Conservation (phyloP, 2,329 filamentous ascomycete species). For the Sclerotinia minor region DNA sequence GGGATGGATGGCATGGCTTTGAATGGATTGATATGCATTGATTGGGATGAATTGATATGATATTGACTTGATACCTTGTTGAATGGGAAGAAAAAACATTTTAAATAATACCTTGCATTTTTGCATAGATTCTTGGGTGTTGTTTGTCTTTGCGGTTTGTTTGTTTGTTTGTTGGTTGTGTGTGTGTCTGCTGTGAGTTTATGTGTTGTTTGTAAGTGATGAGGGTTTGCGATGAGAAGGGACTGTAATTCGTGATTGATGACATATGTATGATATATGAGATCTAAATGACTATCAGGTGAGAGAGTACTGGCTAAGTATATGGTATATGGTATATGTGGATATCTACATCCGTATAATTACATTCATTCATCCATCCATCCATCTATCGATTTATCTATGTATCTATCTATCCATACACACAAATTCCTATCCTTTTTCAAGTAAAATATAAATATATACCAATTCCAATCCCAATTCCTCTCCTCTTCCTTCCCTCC, state of each 20-base stretch:
- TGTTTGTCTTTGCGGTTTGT: neutral
- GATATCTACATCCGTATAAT: neutral
- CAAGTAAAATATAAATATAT: neutral
- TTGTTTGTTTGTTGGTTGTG: neutral
- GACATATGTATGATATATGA: too few species aligned
- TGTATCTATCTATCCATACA: neutral
- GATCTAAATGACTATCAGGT: neutral
- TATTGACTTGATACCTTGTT: constrained; percentile 6
- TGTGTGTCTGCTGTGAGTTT: neutral
- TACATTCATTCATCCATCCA: neutral
- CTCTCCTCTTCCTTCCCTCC: too few species aligned
- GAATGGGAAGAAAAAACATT: constrained; percentile 9
- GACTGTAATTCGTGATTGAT: neutral
- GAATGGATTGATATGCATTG: constrained; percentile 10
- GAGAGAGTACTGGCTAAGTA: neutral
- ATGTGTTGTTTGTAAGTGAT: neutral
- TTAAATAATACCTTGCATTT: constrained; percentile 10
- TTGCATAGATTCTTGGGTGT: neutral
- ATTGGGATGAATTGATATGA: constrained; percentile 12
- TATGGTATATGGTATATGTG: neutral
- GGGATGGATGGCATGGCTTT: constrained; percentile 7
- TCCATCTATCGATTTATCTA: neutral
- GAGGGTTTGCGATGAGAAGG: neutral
- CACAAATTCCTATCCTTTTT: neutral
- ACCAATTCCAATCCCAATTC: too few species aligned